Evolutionary conservation across 106 monocot genomes (phyloP).

Genomic region (Narthecium ossifragum): DNA sequence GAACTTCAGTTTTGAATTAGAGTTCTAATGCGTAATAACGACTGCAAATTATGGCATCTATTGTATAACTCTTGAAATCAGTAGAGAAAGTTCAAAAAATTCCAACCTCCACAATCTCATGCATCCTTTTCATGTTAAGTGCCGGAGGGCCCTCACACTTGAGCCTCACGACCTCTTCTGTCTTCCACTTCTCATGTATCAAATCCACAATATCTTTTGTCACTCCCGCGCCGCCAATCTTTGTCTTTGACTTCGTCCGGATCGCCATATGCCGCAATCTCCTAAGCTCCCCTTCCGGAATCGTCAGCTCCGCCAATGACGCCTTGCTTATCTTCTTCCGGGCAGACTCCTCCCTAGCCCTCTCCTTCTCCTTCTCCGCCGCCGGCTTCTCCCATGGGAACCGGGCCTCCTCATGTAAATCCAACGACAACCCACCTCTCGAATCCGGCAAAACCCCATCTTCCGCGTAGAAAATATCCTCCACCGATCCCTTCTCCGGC

Average conservation of each 20-base stretch:
- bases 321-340: slow-evolving; percentile 58
- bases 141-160: slow-evolving; percentile 80
- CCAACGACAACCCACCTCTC: not conserved
- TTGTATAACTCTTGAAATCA: too few species aligned
- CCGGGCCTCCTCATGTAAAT: slow-evolving; percentile 37
- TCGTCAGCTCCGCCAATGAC: slow-evolving; percentile 71
- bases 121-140: slow-evolving; percentile 88
- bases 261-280: slow-evolving; percentile 76
- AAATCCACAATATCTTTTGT: slow-evolving; percentile 71
- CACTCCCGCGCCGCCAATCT: slow-evolving; percentile 72
- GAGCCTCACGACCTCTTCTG: slow-evolving; percentile 81
- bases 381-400: slow-evolving; percentile 84
- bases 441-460: not conserved
- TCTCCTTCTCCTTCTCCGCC: slow-evolving; percentile 6
- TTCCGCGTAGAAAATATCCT: not conserved
- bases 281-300: slow-evolving; percentile 79
- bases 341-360: not conserved
- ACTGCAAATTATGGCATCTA: too few species aligned
- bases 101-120: slow-evolving; percentile 83
- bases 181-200: slow-evolving; percentile 77
- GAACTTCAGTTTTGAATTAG: too few species aligned
- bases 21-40: too few species aligned
- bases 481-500: slow-evolving; percentile 54
- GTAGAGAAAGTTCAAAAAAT: too few species aligned
- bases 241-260: slow-evolving; percentile 67